phyloP scores from a whole-genome alignment of 2,329 filamentous ascomycete genomes.

The Aspergillus pseudonomiae region DNA sequence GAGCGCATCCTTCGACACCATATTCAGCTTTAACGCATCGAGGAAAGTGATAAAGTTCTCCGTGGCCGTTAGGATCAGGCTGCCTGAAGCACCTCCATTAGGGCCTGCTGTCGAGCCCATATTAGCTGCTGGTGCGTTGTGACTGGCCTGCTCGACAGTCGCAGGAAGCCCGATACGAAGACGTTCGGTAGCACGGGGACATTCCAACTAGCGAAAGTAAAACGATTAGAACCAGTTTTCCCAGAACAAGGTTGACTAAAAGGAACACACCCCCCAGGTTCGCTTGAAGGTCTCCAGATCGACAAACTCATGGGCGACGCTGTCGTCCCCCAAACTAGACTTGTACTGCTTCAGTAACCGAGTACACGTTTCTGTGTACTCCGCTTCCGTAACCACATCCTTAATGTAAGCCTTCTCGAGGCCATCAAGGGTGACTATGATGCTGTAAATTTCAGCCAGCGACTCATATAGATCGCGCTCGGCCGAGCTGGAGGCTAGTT shows the following conservation, averaged over 20 bases:
- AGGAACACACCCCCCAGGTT: slow-evolving; percentile 78
- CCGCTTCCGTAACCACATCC: slow-evolving; percentile 85
- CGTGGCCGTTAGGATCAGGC: slow-evolving; percentile 82
- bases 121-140: slow-evolving; percentile 51
- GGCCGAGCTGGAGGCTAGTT: slow-evolving; percentile 80
- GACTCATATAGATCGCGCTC: slow-evolving; percentile 95
- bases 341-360: slow-evolving; percentile 95
- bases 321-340: slow-evolving; percentile 86
- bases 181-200: slow-evolving; percentile 88
- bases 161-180: slow-evolving; percentile 90
- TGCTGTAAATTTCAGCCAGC: slow-evolving; percentile 95
- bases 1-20: slow-evolving; percentile 93
- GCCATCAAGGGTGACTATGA: slow-evolving; percentile 92
- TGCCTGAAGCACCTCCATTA: slow-evolving; percentile 54
- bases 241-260: slow-evolving; percentile 1
- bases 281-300: slow-evolving; percentile 89
- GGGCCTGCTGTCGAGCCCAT: slow-evolving; percentile 31
- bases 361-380: slow-evolving; percentile 96
- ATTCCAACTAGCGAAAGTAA: slow-evolving; percentile 71
- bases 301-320: slow-evolving; percentile 83
- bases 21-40: slow-evolving; percentile 87
- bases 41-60: slow-evolving; percentile 99
- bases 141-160: slow-evolving; percentile 67
- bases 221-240: slow-evolving; percentile 4
- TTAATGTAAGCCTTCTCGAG: slow-evolving; percentile 96